Evolutionary conservation across 441 rosid genomes (phyloP), one percentile per base, ranked within the genome.

Genomic region (Flueggea neowawraea): DNA sequence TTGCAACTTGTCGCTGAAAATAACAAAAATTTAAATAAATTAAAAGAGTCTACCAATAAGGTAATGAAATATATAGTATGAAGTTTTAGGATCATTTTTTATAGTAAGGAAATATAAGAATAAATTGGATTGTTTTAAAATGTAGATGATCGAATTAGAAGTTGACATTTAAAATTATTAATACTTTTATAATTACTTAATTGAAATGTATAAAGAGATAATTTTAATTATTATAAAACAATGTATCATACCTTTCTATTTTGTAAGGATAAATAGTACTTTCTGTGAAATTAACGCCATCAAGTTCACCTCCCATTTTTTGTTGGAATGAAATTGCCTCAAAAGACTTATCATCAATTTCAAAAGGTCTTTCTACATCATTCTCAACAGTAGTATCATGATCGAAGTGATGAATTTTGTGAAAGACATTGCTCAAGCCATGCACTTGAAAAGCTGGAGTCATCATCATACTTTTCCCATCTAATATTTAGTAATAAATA

Each of bases 391-490:
- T n/a, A 70, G 79, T 84, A 39, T 77, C 86, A 44, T 63, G 72
- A 64, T 58, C 16, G n/a, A 12, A 76, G 83, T 52, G 86, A 82
- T 64, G 68, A 65, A 76, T 62, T 72, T 50, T 57, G 54, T 22
- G 68, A 58, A 32, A 49, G 64, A 48, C 64, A 60, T 50, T 69
- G 74, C 41, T 83, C 94, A 66, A 65, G 59, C 61, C 72, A 63
- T 58, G 91, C 84, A 70, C 88, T 85, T 51, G 80, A 68, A 67
- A 65, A 60, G 67, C 84, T 75, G 52, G 78, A 80, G 64, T 89
- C 94, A 66, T n/a, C n/a, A n/a, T 86, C 96, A 32, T 86, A 87
- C 76, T 74, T 91, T 52, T 82, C 90, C 56, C 63, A 36, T 70
- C 71, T 63, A 55, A 63, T 9, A 60, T 87, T 82, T 84, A 41